A percentile compares a stretch with the other conserved stretches of the same genome.
These are phyloP conservation scores for Aspergillus campestris DNA, from an alignment of 495 filamentous ascomycete genomes.

Conservation along the genomic window DNA sequence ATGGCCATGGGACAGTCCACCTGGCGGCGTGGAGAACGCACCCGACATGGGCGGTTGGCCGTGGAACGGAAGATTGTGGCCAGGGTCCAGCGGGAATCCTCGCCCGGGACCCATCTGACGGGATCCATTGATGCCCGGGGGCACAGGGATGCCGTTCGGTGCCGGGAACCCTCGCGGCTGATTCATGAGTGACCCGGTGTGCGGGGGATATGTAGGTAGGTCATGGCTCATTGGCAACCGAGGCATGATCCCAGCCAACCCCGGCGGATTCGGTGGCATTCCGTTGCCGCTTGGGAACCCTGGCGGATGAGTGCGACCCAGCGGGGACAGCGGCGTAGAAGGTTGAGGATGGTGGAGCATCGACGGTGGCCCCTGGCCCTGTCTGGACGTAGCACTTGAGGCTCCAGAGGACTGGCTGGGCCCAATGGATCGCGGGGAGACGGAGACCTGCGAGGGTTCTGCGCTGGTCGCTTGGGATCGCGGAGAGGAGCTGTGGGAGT, in stretches of 20 bases:
- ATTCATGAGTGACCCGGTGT: constrained; percentile 30
- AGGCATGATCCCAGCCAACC: constrained; percentile 44
- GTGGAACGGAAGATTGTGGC: constrained; percentile 27
- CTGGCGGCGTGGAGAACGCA: constrained; percentile 24
- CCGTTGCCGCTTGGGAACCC: constrained; percentile 39
- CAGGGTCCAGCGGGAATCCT: constrained; percentile 52
- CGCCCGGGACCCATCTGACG: constrained; percentile 53
- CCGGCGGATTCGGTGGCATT: constrained; percentile 46
- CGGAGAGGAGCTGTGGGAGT: constrained; percentile 60
- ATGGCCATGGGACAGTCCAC: constrained; percentile 41
- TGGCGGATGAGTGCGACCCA: constrained; percentile 44
- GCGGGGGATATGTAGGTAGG: constrained; percentile 48
- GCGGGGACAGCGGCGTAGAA: constrained; percentile 44
- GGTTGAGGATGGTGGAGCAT: constrained; percentile 43
- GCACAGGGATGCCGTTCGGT: constrained; percentile 51
- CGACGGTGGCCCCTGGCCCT: constrained; percentile 24
- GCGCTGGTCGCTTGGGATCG: constrained; percentile 34
- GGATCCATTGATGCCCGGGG: constrained; percentile 49
- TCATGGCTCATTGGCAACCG: constrained; percentile 35
- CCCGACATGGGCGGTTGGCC: constrained; percentile 26
- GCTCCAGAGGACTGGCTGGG: constrained; percentile 28
- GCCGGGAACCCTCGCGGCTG: constrained; percentile 46
- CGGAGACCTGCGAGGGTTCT: constrained; percentile 29
- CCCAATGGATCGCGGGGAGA: constrained; percentile 34
- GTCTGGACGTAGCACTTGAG: constrained; percentile 20